phyloP scores from a whole-genome alignment of 208 protist genomes.

The Trypanosomatidae sp. region DNA sequence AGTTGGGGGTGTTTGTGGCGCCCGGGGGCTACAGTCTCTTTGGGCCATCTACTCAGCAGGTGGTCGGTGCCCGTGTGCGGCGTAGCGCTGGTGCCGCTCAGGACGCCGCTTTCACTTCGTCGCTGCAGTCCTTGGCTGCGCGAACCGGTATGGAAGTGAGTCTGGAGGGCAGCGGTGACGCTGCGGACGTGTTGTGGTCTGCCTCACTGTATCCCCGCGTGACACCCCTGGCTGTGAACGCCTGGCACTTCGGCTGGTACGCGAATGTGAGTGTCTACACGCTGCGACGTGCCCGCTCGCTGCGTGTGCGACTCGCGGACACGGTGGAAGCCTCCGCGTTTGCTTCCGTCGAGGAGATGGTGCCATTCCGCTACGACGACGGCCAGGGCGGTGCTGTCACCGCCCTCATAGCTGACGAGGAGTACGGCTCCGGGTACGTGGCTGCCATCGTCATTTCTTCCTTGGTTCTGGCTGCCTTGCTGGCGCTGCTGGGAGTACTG shows the following conservation, averaged over 20 bases:
- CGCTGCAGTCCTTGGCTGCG: slow-evolving; percentile 5
- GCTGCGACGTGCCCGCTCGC: slow-evolving; percentile 11
- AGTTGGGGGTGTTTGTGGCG: slow-evolving; percentile 14
- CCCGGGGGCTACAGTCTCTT: slow-evolving; percentile 11
- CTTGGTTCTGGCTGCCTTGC: slow-evolving; percentile 12
- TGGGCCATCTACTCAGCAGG: slow-evolving; percentile 8
- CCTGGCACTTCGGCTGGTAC: slow-evolving; percentile 18
- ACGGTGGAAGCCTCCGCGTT: slow-evolving; percentile 10
- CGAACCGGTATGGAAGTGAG: slow-evolving; percentile 12
- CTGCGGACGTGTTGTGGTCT: slow-evolving; percentile 14
- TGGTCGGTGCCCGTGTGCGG: slow-evolving; percentile 14
- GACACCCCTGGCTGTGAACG: slow-evolving; percentile 17
- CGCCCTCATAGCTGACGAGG: background rate
- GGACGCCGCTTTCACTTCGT: slow-evolving; percentile 15
- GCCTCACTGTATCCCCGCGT: background rate
- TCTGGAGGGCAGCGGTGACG: slow-evolving; percentile 5
- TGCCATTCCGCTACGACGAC: slow-evolving; percentile 8
- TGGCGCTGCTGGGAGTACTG: slow-evolving; percentile 4
- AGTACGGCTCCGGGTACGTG: slow-evolving; percentile 14
- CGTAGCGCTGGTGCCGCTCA: slow-evolving; percentile 10
- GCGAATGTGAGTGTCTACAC: slow-evolving; percentile 7
- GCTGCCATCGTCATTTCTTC: slow-evolving; percentile 5
- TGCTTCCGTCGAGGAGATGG: background rate
- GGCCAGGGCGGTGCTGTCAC: background rate
- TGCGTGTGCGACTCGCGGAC: slow-evolving; percentile 22